Conservation (phyloP, 192 early-diverging fungal genomes). For the Coemansia sp. region DNA sequence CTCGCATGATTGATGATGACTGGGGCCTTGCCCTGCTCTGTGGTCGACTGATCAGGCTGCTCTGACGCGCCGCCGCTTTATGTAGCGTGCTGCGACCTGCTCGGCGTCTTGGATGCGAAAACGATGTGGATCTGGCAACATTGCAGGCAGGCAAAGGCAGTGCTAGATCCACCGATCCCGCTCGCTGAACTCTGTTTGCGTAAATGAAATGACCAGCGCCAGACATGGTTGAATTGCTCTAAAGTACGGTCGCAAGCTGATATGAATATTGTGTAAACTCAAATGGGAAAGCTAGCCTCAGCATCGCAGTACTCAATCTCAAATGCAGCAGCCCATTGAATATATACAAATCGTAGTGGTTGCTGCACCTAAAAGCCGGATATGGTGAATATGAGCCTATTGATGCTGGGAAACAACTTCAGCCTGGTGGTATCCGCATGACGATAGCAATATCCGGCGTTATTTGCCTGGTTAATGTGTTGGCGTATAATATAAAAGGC, state of each 20-base stretch:
- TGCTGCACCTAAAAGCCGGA: not conserved
- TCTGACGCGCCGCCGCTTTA: not conserved
- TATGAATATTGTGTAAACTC: too few species aligned
- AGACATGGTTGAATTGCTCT: not conserved
- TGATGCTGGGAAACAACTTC: not conserved
- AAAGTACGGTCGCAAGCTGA: too few species aligned
- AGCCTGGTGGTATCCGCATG: not conserved
- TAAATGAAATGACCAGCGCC: not conserved
- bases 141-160: not conserved
- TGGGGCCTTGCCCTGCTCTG: not conserved
- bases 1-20: slow-evolving; percentile 18
- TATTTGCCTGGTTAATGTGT: not conserved
- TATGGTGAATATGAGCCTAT: too few species aligned
- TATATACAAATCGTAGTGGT: not conserved
- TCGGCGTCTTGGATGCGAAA: not conserved
- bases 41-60: not conserved
- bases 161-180: not conserved
- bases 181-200: not conserved
- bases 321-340: too few species aligned
- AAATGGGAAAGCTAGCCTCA: too few species aligned
- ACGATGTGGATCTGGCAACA: not conserved
- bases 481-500: not conserved
- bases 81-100: not conserved
- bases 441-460: not conserved
- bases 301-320: too few species aligned